These are phyloP conservation scores for Nigrograna mackinnonii DNA, from an alignment of 2,329 filamentous ascomycete species.

Conservation along the genomic window DNA sequence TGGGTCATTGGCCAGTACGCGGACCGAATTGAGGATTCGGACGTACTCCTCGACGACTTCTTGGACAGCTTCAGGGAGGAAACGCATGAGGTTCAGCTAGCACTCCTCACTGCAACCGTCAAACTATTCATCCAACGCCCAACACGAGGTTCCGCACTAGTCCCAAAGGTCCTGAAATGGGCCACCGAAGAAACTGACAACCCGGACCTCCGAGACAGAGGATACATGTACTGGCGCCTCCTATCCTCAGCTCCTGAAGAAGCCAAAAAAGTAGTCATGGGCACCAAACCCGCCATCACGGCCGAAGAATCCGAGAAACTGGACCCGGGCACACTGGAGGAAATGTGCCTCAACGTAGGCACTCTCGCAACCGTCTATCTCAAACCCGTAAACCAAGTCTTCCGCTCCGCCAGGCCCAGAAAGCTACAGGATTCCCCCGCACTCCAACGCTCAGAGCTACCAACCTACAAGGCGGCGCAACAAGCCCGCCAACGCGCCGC, in stretches of 20 bases:
- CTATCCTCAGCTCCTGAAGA: slow-evolving; percentile 88
- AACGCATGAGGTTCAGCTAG: slow-evolving; percentile 91
- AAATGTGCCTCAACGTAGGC: slow-evolving; percentile 95
- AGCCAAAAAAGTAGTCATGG: slow-evolving; percentile 91
- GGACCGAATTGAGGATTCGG: slow-evolving; percentile 95
- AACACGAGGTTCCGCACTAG: slow-evolving; percentile 89
- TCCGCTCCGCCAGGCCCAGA: slow-evolving; percentile 82
- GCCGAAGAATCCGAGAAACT: slow-evolving; percentile 89
- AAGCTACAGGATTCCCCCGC: slow-evolving; percentile 82
- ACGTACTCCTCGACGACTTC: slow-evolving; percentile 92
- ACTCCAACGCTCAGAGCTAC: slow-evolving; percentile 72
- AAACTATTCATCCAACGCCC: slow-evolving; percentile 98
- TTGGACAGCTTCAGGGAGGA: slow-evolving; percentile 92
- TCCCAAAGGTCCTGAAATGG: slow-evolving; percentile 96
- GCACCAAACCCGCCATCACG: slow-evolving; percentile 93
- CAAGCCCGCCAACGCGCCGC: slow-evolving; percentile 34
- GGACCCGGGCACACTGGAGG: slow-evolving; percentile 87
- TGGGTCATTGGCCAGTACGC: slow-evolving; percentile 99
- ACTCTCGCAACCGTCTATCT: slow-evolving; percentile 96
- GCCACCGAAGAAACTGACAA: slow-evolving; percentile 99
- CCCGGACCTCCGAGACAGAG: slow-evolving; percentile 90
- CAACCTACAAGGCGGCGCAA: slow-evolving; percentile 55
- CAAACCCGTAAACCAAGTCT: slow-evolving; percentile 96
- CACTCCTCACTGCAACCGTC: slow-evolving; percentile 91
- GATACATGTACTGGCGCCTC: slow-evolving; percentile 99